Percentiles rank a stretch among this genome's conserved stretches.
phyloP scores from a whole-genome alignment of 2,329 filamentous ascomycete genomes.

The Paecilomyces sp. region DNA sequence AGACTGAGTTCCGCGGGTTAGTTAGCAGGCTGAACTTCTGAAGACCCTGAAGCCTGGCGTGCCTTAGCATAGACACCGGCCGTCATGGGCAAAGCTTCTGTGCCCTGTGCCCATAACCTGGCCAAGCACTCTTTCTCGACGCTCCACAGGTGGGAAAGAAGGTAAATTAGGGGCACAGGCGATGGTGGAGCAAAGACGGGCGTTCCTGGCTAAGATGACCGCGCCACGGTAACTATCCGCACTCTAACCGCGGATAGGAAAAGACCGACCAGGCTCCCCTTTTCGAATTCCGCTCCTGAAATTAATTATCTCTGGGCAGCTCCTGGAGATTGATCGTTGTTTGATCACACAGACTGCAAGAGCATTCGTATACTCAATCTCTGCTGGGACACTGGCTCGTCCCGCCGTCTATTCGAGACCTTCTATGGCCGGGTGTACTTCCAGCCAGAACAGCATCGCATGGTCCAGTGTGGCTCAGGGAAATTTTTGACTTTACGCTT shows the following conservation, averaged over 20 bases:
- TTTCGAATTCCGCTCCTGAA: background rate
- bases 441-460: background rate
- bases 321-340: background rate
- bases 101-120: background rate
- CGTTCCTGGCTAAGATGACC: background rate
- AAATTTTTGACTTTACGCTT: background rate
- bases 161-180: background rate
- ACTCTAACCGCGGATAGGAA: background rate
- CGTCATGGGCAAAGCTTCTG: background rate
- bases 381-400: background rate
- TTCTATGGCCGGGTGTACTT: background rate
- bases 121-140: background rate
- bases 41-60: background rate
- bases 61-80: background rate
- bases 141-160: background rate
- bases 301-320: background rate
- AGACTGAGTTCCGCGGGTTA: too few species aligned
- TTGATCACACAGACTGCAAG: background rate
- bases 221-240: background rate
- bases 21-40: too few species aligned
- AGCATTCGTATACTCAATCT: background rate
- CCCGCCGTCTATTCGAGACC: background rate
- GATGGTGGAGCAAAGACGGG: background rate
- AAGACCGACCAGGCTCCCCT: background rate
- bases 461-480: background rate